Conservation (phyloP, 345 rosid species). For the Bretschneidera sinensis region DNA sequence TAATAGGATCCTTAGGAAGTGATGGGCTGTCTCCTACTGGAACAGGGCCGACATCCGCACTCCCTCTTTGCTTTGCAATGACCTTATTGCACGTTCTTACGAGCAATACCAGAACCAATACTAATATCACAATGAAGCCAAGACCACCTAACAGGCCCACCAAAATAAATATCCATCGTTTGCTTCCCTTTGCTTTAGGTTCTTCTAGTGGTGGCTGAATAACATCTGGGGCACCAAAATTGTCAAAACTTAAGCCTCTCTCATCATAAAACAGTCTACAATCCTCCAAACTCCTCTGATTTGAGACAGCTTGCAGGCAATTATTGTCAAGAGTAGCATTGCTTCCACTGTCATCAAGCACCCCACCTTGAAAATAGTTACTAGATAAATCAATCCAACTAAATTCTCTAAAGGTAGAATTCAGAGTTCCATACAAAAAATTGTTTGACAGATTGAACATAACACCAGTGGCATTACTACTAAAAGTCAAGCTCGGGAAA, state of each 20-base stretch:
- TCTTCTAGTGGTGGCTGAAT: too few species aligned
- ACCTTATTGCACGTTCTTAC: slow-evolving; percentile 28
- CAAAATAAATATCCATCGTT: too few species aligned
- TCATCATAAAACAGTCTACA: slow-evolving; percentile 46
- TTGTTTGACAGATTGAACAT: slow-evolving; percentile 65
- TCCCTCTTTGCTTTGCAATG: slow-evolving; percentile 35
- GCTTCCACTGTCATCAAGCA: slow-evolving; percentile 26
- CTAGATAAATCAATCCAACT: slow-evolving; percentile 52
- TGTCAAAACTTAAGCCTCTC: slow-evolving; percentile 42
- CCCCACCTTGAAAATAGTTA: slow-evolving; percentile 75
- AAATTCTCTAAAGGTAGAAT: slow-evolving; percentile 36
- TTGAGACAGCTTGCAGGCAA: slow-evolving; percentile 42
- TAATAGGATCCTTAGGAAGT: slow-evolving; percentile 35
- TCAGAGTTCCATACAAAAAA: slow-evolving; percentile 59
- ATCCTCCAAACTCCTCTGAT: slow-evolving; percentile 47
- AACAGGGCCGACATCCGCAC: slow-evolving; percentile 50
- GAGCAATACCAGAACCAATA: slow-evolving; percentile 30
- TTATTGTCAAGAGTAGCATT: slow-evolving; percentile 44
- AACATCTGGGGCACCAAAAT: too few species aligned
- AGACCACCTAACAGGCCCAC: too few species aligned
- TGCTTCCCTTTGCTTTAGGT: too few species aligned
- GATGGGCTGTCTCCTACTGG: slow-evolving; percentile 45
- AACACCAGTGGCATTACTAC: slow-evolving; percentile 24
- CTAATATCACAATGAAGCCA: slow-evolving; percentile 38
- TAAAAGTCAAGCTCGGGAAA: slow-evolving; percentile 30